Evolutionary conservation across 306 rosid species (phyloP).

Genomic region (Sicyos edulis): DNA sequence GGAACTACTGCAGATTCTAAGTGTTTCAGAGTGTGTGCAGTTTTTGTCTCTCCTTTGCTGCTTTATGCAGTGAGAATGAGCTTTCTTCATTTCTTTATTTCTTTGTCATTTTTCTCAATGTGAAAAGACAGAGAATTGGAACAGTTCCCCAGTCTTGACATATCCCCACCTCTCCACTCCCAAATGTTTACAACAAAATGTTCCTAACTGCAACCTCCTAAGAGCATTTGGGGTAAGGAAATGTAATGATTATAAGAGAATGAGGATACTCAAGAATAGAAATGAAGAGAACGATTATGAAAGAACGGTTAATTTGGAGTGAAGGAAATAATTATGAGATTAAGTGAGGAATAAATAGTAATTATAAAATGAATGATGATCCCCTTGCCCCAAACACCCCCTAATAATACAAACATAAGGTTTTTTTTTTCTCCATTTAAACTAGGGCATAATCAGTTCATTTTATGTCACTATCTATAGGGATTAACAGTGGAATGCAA

Average conservation of each 20-base stretch:
- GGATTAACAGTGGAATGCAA: neutral
- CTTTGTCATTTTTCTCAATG: conserved; percentile 63
- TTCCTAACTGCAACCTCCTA: neutral
- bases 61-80: conserved; percentile 71
- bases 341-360: too few species aligned
- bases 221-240: neutral
- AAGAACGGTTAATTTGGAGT: too few species aligned
- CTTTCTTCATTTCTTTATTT: conserved; percentile 51
- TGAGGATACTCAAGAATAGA: too few species aligned
- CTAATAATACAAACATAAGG: neutral
- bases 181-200: neutral
- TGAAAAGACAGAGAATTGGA: conserved; percentile 29
- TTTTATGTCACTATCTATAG: neutral
- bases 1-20: conserved; percentile 60
- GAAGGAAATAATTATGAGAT: too few species aligned
- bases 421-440: neutral
- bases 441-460: neutral
- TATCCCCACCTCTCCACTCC: neutral
- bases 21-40: conserved; percentile 33
- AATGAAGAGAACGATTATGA: too few species aligned
- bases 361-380: too few species aligned
- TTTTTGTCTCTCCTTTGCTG: conserved; percentile 50
- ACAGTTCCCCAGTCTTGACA: conserved; percentile 25
- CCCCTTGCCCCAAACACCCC: too few species aligned
- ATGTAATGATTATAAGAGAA: too few species aligned